Conservation (phyloP, 2,329 filamentous ascomycete species). For the Colletotrichum melonis region DNA sequence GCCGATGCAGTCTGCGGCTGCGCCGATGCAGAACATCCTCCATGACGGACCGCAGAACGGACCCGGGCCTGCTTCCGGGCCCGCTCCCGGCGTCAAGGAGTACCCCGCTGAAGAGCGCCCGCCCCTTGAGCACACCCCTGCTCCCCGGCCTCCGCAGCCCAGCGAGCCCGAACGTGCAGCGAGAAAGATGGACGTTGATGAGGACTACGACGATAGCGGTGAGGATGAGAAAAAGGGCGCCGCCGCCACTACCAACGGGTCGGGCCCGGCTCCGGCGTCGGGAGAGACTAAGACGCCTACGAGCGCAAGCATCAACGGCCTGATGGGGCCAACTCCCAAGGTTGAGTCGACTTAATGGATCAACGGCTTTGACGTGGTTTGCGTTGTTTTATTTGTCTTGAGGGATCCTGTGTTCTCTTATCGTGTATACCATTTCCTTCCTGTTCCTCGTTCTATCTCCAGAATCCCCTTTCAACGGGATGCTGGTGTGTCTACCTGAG, state of each 20-base stretch:
- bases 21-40: conserved; percentile 63
- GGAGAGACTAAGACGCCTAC: conserved; percentile 66
- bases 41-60: conserved; percentile 56
- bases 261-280: conserved; percentile 59
- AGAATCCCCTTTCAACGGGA: neutral
- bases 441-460: conserved; percentile 12
- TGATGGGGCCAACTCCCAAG: conserved; percentile 59
- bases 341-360: conserved; percentile 50
- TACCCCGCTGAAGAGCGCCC: conserved; percentile 69
- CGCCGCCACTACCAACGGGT: conserved; percentile 49
- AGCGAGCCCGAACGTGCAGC: conserved; percentile 86
- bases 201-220: conserved; percentile 95
- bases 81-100: conserved; percentile 59
- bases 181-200: conserved; percentile 95
- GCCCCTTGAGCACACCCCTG: conserved; percentile 57
- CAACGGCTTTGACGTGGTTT: conserved; percentile 16
- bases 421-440: conserved; percentile 38
- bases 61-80: conserved; percentile 51
- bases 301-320: conserved; percentile 59
- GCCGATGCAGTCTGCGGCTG: conserved; percentile 71
- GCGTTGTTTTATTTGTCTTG: conserved; percentile 31
- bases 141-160: conserved; percentile 59
- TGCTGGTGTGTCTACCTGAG: conserved; percentile 8
- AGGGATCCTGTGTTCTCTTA: conserved; percentile 23
- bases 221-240: conserved; percentile 81